Evolutionary conservation across 805 yeast genomes (phyloP).

Genomic region (Lachancea waltii): DNA sequence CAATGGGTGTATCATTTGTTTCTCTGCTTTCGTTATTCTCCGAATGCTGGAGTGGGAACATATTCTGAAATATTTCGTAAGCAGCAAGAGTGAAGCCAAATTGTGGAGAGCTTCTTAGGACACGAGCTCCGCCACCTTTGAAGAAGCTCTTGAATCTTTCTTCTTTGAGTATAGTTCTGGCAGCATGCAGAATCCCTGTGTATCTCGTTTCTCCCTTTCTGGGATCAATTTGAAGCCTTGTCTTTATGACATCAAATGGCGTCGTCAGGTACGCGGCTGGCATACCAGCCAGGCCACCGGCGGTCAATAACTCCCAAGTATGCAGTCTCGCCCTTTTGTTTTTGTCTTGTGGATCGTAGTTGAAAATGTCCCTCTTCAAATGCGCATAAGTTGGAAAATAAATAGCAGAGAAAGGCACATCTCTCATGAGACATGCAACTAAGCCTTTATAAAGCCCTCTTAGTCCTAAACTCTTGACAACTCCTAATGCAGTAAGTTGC

Average conservation of each 20-base stretch:
- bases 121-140: constrained; percentile 95
- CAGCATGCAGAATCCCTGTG: constrained; percentile 72
- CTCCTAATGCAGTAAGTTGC: constrained; percentile 42
- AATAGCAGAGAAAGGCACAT: constrained; percentile 93
- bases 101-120: constrained; percentile 92
- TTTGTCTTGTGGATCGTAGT: constrained; percentile 68
- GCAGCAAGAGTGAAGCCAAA: constrained; percentile 98
- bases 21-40: neutral
- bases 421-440: constrained; percentile 83
- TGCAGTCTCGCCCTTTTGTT: constrained; percentile 53
- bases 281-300: constrained; percentile 96
- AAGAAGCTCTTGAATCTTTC: constrained; percentile 85
- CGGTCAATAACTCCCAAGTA: constrained; percentile 74
- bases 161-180: constrained; percentile 61
- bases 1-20: constrained; percentile 18
- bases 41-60: constrained; percentile 55
- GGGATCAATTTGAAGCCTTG: constrained; percentile 83
- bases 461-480: constrained; percentile 73
- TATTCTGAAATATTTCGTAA: constrained; percentile 78
- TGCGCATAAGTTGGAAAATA: constrained; percentile 97
- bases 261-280: constrained; percentile 97
- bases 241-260: constrained; percentile 94
- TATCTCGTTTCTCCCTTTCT: constrained; percentile 72
- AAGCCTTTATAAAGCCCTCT: constrained; percentile 89
- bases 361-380: constrained; percentile 72